Percentiles rank a stretch among this genome's conserved stretches.
phyloP scores from a whole-genome alignment of 2,329 filamentous ascomycete species.

The Exserohilum rostratum region DNA sequence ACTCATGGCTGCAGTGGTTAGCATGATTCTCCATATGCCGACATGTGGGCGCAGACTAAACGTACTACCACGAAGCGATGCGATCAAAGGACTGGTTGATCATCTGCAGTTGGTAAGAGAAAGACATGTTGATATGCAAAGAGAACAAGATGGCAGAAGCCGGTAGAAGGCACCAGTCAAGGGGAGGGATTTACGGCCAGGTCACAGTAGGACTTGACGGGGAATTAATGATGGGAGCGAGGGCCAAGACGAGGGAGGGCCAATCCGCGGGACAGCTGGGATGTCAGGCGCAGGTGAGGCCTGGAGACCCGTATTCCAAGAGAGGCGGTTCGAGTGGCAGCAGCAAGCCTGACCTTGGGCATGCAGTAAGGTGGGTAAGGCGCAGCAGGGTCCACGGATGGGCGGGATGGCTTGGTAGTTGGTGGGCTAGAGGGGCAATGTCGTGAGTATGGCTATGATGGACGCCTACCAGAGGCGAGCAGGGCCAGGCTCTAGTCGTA shows the following conservation, averaged over 20 bases:
- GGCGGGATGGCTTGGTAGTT: constrained; percentile 11
- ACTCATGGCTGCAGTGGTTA: constrained; percentile 32
- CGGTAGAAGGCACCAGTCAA: background rate
- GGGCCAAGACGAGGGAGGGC: background rate
- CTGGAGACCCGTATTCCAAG: constrained; percentile 16
- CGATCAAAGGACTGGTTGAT: constrained; percentile 44
- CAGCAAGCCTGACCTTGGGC: constrained; percentile 17
- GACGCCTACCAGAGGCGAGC: background rate
- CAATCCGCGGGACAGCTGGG: constrained; percentile 6
- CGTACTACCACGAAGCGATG: constrained; percentile 42
- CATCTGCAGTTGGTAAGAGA: constrained; percentile 37
- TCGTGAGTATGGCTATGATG: background rate
- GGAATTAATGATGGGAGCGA: background rate
- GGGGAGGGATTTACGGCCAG: background rate
- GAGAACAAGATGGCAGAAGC: background rate
- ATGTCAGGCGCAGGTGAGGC: constrained; percentile 25
- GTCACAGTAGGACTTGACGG: background rate
- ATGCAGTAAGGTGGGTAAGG: constrained; percentile 29
- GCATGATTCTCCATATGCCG: background rate
- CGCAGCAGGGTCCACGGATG: constrained; percentile 22
- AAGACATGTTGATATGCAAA: constrained; percentile 33
- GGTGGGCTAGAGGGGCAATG: constrained; percentile 11
- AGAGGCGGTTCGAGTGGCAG: constrained; percentile 23
- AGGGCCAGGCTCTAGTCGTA: background rate
- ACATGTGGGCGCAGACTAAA: background rate